A percentile compares a stretch with the other conserved stretches of the same genome.
Evolutionary conservation across 2,329 filamentous ascomycete species (phyloP).

Genomic region (Pseudogymnoascus sp.): DNA sequence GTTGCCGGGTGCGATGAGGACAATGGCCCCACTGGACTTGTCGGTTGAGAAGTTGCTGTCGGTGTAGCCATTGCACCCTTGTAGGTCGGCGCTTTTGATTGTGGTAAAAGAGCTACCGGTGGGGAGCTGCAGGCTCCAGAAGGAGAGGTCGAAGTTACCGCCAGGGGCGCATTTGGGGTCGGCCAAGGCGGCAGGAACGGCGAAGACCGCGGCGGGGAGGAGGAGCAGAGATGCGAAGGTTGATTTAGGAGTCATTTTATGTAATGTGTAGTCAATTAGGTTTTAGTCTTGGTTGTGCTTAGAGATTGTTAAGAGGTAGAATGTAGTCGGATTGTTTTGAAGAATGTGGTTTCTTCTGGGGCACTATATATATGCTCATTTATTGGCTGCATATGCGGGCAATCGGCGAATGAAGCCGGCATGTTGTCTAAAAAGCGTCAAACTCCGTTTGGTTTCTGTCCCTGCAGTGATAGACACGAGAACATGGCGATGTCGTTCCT

Average conservation of each 20-base stretch:
- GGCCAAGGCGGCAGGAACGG: background rate
- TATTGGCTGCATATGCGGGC: background rate
- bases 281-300: background rate
- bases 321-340: background rate
- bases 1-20: constrained; percentile 4
- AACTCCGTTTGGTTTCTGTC: background rate
- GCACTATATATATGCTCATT: constrained; percentile 4
- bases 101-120: background rate
- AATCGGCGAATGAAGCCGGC: background rate
- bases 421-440: background rate
- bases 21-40: background rate
- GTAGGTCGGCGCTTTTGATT: background rate
- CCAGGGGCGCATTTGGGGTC: constrained; percentile 30
- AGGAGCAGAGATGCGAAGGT: background rate
- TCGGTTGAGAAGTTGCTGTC: constrained; percentile 6
- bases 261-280: background rate
- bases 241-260: background rate
- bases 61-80: background rate
- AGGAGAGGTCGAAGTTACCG: constrained; percentile 7
- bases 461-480: background rate
- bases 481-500: background rate
- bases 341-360: background rate
- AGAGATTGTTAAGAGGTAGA: background rate
- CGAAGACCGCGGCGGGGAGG: background rate
- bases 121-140: constrained; percentile 6